These are phyloP conservation scores for Boletus reticuloceps DNA, from an alignment of 768 basidiomycete genomes.

Conservation along the genomic window DNA sequence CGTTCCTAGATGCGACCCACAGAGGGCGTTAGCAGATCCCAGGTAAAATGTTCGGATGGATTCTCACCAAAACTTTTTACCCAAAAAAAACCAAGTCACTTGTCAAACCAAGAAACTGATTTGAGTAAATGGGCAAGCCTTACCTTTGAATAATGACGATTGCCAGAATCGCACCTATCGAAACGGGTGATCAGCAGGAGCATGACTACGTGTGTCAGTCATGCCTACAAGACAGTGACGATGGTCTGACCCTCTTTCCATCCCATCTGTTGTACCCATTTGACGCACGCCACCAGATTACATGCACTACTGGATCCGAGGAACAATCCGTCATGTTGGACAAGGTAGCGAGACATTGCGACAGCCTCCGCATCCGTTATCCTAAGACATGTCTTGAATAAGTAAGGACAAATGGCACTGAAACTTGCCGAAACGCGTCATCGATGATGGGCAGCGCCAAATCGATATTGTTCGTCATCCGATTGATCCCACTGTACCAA, in stretches of 20 bases:
- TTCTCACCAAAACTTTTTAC: conserved; percentile 48
- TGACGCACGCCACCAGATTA: conserved; percentile 90
- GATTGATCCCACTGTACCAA: conserved; percentile 84
- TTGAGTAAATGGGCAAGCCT: conserved; percentile 12
- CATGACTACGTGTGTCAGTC: not conserved
- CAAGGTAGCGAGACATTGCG: conserved; percentile 92
- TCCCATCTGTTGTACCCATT: conserved; percentile 66
- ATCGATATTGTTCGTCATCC: conserved; percentile 87
- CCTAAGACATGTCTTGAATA: conserved; percentile 37
- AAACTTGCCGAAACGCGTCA: conserved; percentile 76
- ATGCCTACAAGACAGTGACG: conserved; percentile 80
- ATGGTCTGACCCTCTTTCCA: conserved; percentile 69
- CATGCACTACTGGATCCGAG: conserved; percentile 95
- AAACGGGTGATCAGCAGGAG: not conserved
- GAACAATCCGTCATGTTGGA: conserved; percentile 88
- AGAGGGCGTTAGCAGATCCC: not conserved
- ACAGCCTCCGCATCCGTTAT: conserved; percentile 94
- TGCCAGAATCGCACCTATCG: conserved; percentile 83
- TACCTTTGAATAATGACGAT: conserved; percentile 91
- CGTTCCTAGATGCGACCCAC: conserved; percentile 39
- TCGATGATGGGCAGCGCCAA: conserved; percentile 82
- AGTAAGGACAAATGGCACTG: not conserved
- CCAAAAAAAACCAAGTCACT: not conserved
- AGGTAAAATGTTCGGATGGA: not conserved
- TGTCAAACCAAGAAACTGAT: not conserved